phyloP scores from a whole-genome alignment of 345 rosid species.

The Gossypium longicalyx region DNA sequence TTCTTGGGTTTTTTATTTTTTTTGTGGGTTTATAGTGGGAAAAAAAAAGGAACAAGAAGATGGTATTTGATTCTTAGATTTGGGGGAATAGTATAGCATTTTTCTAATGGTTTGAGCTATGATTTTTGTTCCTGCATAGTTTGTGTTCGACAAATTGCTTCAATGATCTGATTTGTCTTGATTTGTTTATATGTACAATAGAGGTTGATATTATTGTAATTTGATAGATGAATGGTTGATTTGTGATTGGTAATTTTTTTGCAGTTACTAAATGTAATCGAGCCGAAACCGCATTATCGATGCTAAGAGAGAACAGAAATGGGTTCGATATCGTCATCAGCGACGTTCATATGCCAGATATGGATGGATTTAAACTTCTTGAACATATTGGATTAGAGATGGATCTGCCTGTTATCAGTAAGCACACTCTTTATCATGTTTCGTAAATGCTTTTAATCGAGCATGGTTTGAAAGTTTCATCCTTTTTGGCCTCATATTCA shows the following conservation, averaged over 20 bases:
- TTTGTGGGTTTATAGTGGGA: not conserved
- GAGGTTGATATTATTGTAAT: not conserved
- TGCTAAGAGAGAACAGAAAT: conserved; percentile 43
- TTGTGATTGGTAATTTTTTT: conserved; percentile 1
- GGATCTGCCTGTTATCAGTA: conserved; percentile 92
- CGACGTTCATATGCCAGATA: conserved; percentile 86
- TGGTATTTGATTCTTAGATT: conserved; percentile 14
- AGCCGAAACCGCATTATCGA: conserved; percentile 71
- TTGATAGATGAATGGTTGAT: conserved; percentile 21
- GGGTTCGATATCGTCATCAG: conserved; percentile 74
- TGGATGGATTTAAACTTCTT: conserved; percentile 83
- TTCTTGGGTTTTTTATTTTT: conserved; percentile 16
- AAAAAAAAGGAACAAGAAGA: not conserved
- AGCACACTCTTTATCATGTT: conserved; percentile 9
- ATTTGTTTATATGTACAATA: not conserved
- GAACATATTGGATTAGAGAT: conserved; percentile 65
- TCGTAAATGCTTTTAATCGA: not conserved
- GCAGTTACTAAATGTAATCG: conserved; percentile 86
- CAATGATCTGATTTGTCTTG: not conserved
- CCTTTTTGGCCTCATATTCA: not conserved
- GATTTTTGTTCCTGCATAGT: conserved; percentile 8
- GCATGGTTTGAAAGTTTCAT: not conserved
- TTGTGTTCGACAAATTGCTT: not conserved
- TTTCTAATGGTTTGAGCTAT: not conserved
- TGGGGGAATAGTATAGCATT: conserved; percentile 11